Percentiles rank a stretch among this genome's conserved stretches.
Conservation (phyloP, 164 flowering plant species). For the Sextonia rubra region DNA sequence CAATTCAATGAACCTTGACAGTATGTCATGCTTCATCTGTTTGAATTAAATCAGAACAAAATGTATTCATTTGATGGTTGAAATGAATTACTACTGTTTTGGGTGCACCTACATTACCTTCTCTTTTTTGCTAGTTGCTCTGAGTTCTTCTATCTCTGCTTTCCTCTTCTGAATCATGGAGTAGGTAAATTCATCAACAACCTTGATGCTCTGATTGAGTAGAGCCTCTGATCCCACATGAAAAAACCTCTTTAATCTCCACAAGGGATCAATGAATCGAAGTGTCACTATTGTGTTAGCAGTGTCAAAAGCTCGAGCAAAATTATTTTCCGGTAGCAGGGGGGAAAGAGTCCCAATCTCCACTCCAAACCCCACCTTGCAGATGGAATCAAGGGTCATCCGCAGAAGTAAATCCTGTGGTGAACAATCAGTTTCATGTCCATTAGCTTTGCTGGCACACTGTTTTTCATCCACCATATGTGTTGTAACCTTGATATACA, state of each 20-base stretch:
- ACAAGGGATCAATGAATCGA: slow-evolving; percentile 80
- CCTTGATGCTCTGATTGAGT: slow-evolving; percentile 65
- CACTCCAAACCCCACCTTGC: slow-evolving; percentile 95
- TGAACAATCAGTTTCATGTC: neutral
- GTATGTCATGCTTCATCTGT: slow-evolving; percentile 75
- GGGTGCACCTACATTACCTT: slow-evolving; percentile 4
- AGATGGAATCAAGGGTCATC: slow-evolving; percentile 93
- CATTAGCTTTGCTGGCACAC: neutral
- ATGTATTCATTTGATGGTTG: neutral
- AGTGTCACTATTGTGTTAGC: slow-evolving; percentile 79
- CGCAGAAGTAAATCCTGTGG: slow-evolving; percentile 83
- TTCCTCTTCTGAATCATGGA: slow-evolving; percentile 66
- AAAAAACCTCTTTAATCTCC: slow-evolving; percentile 71
- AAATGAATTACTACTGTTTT: neutral
- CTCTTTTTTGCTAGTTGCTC: slow-evolving; percentile 13
- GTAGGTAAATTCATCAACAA: slow-evolving; percentile 80
- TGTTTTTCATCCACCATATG: too few relatives aligned
- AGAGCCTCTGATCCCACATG: slow-evolving; percentile 76
- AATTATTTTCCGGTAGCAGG: slow-evolving; percentile 56
- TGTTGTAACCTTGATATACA: too few relatives aligned
- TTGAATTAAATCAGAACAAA: neutral
- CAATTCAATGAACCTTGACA: slow-evolving; percentile 83
- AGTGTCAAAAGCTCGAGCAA: slow-evolving; percentile 78
- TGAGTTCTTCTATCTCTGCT: slow-evolving; percentile 54
- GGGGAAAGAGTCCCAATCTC: slow-evolving; percentile 83